These are phyloP conservation scores for Crepidotus variabilis DNA, from an alignment of 768 basidiomycete species.

Conservation along the genomic window DNA sequence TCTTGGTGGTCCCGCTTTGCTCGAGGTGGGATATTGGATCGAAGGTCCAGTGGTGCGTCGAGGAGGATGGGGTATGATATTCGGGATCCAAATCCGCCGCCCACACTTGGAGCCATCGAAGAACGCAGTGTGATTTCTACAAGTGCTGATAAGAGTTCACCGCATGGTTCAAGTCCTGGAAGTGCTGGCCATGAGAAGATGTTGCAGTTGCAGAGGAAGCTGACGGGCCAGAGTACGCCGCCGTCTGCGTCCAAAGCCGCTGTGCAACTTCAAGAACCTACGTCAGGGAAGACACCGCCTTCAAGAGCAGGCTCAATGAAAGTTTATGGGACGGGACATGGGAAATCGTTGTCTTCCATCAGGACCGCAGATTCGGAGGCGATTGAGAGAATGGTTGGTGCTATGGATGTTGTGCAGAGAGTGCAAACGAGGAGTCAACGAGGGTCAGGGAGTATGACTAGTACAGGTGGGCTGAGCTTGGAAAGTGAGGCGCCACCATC, in stretches of 20 bases:
- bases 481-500: constrained; percentile 15
- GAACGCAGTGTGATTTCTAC: constrained; percentile 35
- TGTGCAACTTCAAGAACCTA: no score
- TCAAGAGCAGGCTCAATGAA: constrained; percentile 11
- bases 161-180: background rate
- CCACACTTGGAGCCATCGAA: constrained; percentile 56
- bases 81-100: constrained; percentile 78
- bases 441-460: constrained; percentile 25
- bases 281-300: background rate
- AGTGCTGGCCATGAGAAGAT: background rate
- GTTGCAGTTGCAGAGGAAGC: background rate
- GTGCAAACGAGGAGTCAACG: constrained; percentile 28
- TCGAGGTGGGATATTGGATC: constrained; percentile 60
- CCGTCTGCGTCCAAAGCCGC: background rate
- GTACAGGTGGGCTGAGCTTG: constrained; percentile 26
- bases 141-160: constrained; percentile 4
- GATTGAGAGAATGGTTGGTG: constrained; percentile 61
- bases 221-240: background rate
- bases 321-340: constrained; percentile 31
- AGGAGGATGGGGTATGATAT: constrained; percentile 45
- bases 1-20: constrained; percentile 80
- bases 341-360: constrained; percentile 53
- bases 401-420: constrained; percentile 69
- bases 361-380: constrained; percentile 66
- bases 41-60: constrained; percentile 39